Evolutionary conservation across 2,329 filamentous ascomycete species (phyloP).

Genomic region (Neurospora crassa): DNA sequence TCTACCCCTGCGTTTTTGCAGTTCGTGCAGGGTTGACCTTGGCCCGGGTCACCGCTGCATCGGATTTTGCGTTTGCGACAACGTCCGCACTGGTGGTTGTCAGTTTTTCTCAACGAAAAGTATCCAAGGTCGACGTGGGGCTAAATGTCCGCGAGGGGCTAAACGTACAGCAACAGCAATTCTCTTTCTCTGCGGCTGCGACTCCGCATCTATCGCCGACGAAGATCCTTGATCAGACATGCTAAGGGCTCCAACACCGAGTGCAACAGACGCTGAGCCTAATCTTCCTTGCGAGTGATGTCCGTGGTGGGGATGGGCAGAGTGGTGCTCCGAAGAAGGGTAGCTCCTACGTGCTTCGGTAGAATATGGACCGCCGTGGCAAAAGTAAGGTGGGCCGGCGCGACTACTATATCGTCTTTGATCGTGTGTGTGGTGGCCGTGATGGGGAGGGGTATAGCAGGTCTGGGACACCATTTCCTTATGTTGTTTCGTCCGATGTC

Average conservation of each 20-base stretch:
- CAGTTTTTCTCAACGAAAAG: constrained; percentile 1
- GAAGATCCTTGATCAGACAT: constrained; percentile 29
- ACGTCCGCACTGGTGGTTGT: constrained; percentile 59
- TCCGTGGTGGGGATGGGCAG: not conserved
- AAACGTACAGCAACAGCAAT: constrained; percentile 50
- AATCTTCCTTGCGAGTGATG: not conserved
- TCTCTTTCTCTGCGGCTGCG: constrained; percentile 41
- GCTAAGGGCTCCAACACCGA: constrained; percentile 20
- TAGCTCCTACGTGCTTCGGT: constrained; percentile 13
- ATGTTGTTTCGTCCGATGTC: not conserved
- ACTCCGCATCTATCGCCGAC: constrained; percentile 27
- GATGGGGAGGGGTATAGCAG: constrained; percentile 25
- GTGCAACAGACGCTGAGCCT: not conserved
- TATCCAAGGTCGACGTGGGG: not conserved
- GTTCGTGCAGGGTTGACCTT: constrained; percentile 70
- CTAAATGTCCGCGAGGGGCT: constrained; percentile 2
- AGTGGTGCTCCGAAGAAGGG: not conserved
- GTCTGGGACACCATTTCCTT: constrained; percentile 32
- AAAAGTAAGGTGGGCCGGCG: constrained; percentile 27
- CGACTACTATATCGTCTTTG: constrained; percentile 32
- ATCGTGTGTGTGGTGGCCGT: constrained; percentile 14
- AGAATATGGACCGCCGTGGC: constrained; percentile 27
- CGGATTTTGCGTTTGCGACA: constrained; percentile 92
- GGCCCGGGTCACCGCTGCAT: constrained; percentile 76
- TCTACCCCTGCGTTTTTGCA: constrained; percentile 66